Base-by-base conservation (phyloP, 2,329 filamentous ascomycete species). In the Aspergillus pseudoglaucus region DNA sequence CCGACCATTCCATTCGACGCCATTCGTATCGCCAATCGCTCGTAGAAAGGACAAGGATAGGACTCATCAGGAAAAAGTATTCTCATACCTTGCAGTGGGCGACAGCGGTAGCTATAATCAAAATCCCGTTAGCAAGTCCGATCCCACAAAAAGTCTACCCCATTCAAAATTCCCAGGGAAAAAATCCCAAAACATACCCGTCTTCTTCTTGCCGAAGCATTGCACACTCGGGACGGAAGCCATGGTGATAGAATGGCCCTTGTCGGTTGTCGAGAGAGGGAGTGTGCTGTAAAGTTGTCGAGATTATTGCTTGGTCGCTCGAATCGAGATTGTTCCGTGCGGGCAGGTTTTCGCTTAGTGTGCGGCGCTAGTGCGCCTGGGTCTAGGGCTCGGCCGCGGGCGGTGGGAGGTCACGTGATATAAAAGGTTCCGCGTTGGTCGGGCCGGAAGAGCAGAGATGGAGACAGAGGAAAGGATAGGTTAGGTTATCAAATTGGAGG, bases 191-290 rank as follows among this genome's bases (percentile, higher is more conserved):
- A 30, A 30, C 25, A 30, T 30, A 77, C 75, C 75, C 72, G 84
- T 90, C 83, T 88, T 89, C 83, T 90, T 90, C 86, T 96, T 96
- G 85, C 90, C 90, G 87, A 97, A 96, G 87, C 90, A 95, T 84
- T 95, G 90, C 69, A 90, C 87, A 76, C 83, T 87, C 78, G 87
- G 85, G 66, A 81, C 78, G 68, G 84, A 78, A 75, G 87, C 85
- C 84, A 89, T 88, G 75, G 71, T 87, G 79, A 57, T 60, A 55
- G 53, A 59, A 68, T 69, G 66, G 66, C 64, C 60, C 61, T 67
- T 61, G 64, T 65, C 61, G 63, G 61, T 18, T 66, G 65, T 67
- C 64, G 64, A 64, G 61, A 55, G 60, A 59, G 59, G 59, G 63
- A 63, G 64, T 64, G 65, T 67, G 56, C 37, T 39, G 37, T 15